Percentiles rank a stretch among this genome's conserved stretches.
Evolutionary conservation across 2,329 filamentous ascomycete genomes (phyloP).

Genomic region (Tolypocladium capitatum): DNA sequence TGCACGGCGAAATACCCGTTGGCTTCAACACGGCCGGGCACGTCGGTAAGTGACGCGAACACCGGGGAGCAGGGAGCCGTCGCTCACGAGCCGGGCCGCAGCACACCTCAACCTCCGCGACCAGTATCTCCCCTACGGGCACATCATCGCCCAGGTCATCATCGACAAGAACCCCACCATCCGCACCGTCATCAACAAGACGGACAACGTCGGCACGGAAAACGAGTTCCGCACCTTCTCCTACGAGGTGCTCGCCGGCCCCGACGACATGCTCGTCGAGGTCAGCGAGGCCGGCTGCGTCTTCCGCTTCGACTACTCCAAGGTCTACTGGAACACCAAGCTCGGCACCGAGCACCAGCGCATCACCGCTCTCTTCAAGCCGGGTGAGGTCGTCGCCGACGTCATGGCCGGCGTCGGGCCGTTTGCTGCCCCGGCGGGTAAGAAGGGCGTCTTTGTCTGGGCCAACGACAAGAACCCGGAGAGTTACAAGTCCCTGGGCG

Average conservation of each 20-base stretch:
- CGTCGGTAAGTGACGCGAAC: conserved; percentile 42
- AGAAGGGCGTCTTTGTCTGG: conserved; percentile 83
- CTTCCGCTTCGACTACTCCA: conserved; percentile 90
- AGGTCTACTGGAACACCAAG: conserved; percentile 96
- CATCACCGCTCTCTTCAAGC: conserved; percentile 60
- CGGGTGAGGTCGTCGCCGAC: conserved; percentile 84
- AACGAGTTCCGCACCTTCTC: conserved; percentile 83
- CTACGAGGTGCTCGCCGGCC: conserved; percentile 79
- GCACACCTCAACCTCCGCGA: conserved; percentile 85
- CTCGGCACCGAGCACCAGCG: conserved; percentile 81
- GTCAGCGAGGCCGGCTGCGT: conserved; percentile 69
- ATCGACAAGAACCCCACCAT: conserved; percentile 78
- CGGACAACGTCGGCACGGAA: conserved; percentile 72
- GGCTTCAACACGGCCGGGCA: conserved; percentile 87
- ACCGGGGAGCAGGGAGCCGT: neutral
- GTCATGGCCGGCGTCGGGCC: conserved; percentile 96
- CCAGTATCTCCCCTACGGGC: conserved; percentile 72
- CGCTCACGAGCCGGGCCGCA: conserved; percentile 14
- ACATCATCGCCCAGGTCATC: conserved; percentile 72
- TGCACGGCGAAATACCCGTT: conserved; percentile 67
- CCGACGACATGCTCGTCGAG: conserved; percentile 71
- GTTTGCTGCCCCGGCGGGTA: conserved; percentile 84
- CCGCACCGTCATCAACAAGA: conserved; percentile 90
- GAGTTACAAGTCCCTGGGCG: conserved; percentile 58
- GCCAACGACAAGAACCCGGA: conserved; percentile 96